Evolutionary conservation across 805 yeast genomes (phyloP), one percentile per base, ranked within the genome.

Genomic region (Spathaspora boniae): DNA sequence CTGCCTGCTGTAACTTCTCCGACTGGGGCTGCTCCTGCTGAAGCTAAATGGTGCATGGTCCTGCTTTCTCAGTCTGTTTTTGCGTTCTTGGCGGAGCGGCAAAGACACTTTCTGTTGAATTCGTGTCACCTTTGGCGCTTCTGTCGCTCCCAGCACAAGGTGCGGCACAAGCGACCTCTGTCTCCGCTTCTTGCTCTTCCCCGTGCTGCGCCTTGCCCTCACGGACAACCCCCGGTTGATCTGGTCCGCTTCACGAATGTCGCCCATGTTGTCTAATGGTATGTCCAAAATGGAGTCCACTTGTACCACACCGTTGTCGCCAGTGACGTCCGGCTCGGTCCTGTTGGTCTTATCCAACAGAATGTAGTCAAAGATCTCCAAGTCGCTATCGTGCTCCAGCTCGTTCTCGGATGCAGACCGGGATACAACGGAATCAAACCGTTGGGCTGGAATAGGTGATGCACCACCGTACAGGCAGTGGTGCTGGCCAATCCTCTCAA

Each of bases 151-250:
- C n/a, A n/a, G n/a, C n/a, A n/a, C n/a, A n/a, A n/a, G n/a, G n/a
- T n/a, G n/a, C n/a, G n/a, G n/a, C n/a, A n/a, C n/a, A n/a, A n/a
- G n/a, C n/a, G n/a, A n/a, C n/a, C n/a, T n/a, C 17, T 26, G 9
- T 12, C 17, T 20, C 18, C 27, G 6, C 14, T 17, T 26, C 14
- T 21, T 18, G 17, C 23, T 9, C 16, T 34, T 17, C 35, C 25
- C 12, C 30, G 12, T 26, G 3, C 5, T 29, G n/a, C 19, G 12
- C 27, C 18, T 24, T 17, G 12, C 14, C 11, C 20, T 9, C 12
- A 30, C 20, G 17, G 51, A n/a, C n/a, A n/a, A 37, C 49, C 50
- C 45, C 9, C 50, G 47, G 32, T 53, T 44, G 4, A 53, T 40
- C 12, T 30, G 30, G 33, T 44, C 47, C 16, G 29, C 36, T 31